Evolutionary conservation across 2,329 filamentous ascomycete genomes (phyloP).

Genomic region (Bipolaris oryzae): DNA sequence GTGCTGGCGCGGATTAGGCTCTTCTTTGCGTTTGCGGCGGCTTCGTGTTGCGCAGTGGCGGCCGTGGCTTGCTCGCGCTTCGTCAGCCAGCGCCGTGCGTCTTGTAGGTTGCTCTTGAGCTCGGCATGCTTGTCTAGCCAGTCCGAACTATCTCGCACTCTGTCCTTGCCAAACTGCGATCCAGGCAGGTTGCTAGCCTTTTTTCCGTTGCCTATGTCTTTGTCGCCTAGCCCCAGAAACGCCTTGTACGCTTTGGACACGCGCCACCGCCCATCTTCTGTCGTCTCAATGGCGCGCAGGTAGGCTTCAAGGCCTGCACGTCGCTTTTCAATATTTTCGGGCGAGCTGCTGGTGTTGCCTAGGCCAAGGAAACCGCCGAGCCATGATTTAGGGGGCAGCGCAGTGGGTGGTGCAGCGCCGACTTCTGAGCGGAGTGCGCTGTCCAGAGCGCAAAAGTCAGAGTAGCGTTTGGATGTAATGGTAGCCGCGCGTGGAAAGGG

Average conservation of each 20-base stretch:
- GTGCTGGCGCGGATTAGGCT: slow-evolving; percentile 72
- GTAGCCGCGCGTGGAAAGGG: slow-evolving; percentile 78
- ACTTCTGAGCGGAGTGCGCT: slow-evolving; percentile 64
- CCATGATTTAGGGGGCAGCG: slow-evolving; percentile 77
- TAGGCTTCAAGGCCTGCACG: slow-evolving; percentile 72
- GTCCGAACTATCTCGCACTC: slow-evolving; percentile 58
- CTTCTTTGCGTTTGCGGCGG: slow-evolving; percentile 75
- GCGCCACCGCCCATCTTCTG: slow-evolving; percentile 77
- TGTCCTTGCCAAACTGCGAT: slow-evolving; percentile 47
- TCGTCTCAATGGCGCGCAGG: slow-evolving; percentile 72
- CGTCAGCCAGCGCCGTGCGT: slow-evolving; percentile 69
- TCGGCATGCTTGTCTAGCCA: slow-evolving; percentile 80
- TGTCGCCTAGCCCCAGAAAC: slow-evolving; percentile 68
- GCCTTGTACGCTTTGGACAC: slow-evolving; percentile 73
- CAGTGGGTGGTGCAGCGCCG: slow-evolving; percentile 67
- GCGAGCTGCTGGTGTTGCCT: slow-evolving; percentile 67
- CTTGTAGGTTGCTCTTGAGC: slow-evolving; percentile 72
- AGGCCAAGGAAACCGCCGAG: slow-evolving; percentile 60
- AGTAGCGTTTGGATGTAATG: slow-evolving; percentile 81
- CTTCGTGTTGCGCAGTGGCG: slow-evolving; percentile 68
- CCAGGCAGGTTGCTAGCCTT: slow-evolving; percentile 29
- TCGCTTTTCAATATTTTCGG: slow-evolving; percentile 73
- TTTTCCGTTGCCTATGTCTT: slow-evolving; percentile 28
- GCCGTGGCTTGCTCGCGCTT: slow-evolving; percentile 67
- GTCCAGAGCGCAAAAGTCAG: slow-evolving; percentile 75